A percentile compares a stretch with the other conserved stretches of the same genome.
phyloP scores from a whole-genome alignment of 345 rosid species.

The Jatropha curcas region DNA sequence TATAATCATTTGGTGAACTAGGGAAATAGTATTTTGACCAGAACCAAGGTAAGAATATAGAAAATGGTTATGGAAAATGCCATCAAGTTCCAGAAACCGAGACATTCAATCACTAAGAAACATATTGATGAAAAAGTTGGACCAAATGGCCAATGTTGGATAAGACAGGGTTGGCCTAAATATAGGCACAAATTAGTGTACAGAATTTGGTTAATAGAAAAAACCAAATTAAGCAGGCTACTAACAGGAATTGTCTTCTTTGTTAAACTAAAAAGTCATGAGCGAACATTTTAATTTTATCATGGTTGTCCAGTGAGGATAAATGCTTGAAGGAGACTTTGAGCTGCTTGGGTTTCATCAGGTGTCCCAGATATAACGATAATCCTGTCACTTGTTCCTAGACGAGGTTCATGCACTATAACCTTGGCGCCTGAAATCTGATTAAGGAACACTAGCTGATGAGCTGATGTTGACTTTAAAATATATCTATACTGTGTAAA shows the following conservation, averaged over 20 bases:
- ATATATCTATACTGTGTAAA: conserved; percentile 16
- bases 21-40: background rate
- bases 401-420: conserved; percentile 70
- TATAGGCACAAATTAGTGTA: background rate
- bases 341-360: conserved; percentile 93
- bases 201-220: conserved; percentile 10
- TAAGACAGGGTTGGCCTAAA: background rate
- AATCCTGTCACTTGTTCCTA: conserved; percentile 76
- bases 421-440: conserved; percentile 99
- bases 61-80: background rate
- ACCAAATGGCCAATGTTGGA: background rate
- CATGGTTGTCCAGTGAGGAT: conserved; percentile 64
- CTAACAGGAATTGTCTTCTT: background rate
- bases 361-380: conserved; percentile 93
- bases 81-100: background rate
- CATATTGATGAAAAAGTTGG: background rate
- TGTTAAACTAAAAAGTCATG: conserved; percentile 5
- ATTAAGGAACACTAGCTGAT: conserved; percentile 36
- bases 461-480: conserved; percentile 22
- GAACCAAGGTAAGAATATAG: background rate
- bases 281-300: conserved; percentile 3
- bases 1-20: background rate
- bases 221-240: background rate
- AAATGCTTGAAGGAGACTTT: conserved; percentile 93
- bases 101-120: background rate